These are phyloP conservation scores for Rhodotorula kratochvilovae DNA, from an alignment of 768 basidiomycete species.

Conservation along the genomic window DNA sequence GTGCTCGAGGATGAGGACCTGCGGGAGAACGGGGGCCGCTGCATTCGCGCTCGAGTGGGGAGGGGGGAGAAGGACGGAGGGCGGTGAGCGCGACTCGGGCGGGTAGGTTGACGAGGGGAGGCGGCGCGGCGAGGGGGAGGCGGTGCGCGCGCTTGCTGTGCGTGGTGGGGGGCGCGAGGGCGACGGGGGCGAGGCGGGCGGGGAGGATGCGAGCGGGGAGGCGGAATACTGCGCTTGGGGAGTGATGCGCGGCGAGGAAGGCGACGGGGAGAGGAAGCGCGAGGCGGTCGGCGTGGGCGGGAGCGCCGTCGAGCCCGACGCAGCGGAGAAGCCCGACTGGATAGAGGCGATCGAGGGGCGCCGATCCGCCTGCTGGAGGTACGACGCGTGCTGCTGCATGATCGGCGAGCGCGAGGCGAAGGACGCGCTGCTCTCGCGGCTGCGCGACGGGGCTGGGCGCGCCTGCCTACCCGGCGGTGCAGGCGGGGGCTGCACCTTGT, in stretches of 20 bases:
- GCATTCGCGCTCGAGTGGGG: no score
- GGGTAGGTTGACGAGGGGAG: conserved; percentile 1
- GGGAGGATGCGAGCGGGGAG: background rate
- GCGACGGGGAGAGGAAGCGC: background rate
- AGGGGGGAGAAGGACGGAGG: background rate
- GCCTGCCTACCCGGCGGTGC: no score
- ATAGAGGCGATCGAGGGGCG: background rate
- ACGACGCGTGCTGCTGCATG: background rate
- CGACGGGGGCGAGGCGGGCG: background rate
- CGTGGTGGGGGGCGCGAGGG: no score
- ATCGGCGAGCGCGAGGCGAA: background rate
- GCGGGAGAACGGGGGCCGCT: no score
- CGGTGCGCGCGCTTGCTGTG: background rate
- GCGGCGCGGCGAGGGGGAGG: background rate
- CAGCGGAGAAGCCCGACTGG: no score
- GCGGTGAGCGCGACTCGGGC: background rate
- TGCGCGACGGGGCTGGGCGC: background rate
- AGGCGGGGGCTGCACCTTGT: no score
- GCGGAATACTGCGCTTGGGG: background rate
- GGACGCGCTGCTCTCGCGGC: background rate
- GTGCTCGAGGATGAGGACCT: conserved; percentile 18
- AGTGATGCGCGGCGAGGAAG: background rate
- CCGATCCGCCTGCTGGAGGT: background rate
- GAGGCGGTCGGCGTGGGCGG: no score
- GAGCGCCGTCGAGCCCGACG: background rate